Evolutionary conservation across 1,284 basidiomycete species (phyloP), one percentile per base, ranked within the genome.

Genomic region (Wolfiporia cocos): DNA sequence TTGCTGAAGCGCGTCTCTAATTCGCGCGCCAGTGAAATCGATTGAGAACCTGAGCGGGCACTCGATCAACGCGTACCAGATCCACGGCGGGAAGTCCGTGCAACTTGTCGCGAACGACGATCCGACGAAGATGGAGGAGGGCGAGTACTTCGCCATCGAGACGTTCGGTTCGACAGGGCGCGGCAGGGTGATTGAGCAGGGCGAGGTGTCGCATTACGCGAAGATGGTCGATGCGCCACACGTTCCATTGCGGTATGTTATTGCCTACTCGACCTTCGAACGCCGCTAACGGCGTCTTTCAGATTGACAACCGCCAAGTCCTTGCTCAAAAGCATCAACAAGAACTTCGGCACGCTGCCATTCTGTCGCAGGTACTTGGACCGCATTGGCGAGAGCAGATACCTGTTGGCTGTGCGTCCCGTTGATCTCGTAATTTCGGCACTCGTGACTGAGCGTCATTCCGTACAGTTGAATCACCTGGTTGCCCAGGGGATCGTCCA

Each of bases 71-170:
- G 78, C 71, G n/a, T 94, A 96, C 62, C 79, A 82, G 51, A 96
- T 97, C 48, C 93, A 97, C 58, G 89, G 74, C 7, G 73, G 79
- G 18, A 99, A 99, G 67, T 90, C 86, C 0, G 86, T 99, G 0
- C 76, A 91, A 34, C 80, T 98, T 43, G 91, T 98, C 33, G 90
- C 87, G 65, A 92, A 89, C 48, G 76, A 82, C 42, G 91, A 95
- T 62, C 77, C 82, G 56, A 92, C 88, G 17, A 96, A 92, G 69
- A 99, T 99, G 96, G 96, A 99, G 62, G 96, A 99, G 66, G 95
- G 93, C 28, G 96, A 99, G 61, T 96, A 97, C 64, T 99, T 93
- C 62, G 96, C 96, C 12, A 97, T 99, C 49, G 96, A 99, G 66
- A 99, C 96, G 0, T 99, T 99, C 65, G 96, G 96, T 18, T 90